Conservation (phyloP, 352 stramenopile genomes). For the Globisporangium alternatum region DNA sequence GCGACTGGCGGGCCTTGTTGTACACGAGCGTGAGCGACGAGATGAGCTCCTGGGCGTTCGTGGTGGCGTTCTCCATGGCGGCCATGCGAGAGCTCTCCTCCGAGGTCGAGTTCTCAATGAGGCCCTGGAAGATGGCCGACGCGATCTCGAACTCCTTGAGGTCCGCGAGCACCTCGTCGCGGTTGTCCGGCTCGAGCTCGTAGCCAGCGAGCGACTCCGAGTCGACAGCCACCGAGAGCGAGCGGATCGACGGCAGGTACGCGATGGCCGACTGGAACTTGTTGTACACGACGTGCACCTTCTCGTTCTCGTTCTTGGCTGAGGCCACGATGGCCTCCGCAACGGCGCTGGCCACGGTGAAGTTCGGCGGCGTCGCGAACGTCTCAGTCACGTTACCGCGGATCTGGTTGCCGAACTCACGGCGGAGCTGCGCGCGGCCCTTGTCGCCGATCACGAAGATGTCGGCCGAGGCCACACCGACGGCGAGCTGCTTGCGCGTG, state of each 20-base stretch:
- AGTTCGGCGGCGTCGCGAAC: constrained; percentile 84
- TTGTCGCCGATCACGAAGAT: constrained; percentile 97
- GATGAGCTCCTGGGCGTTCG: constrained; percentile 98
- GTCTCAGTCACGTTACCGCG: constrained; percentile 82
- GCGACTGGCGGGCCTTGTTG: constrained; percentile 92
- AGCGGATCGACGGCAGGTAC: constrained; percentile 93
- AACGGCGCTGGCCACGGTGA: constrained; percentile 90
- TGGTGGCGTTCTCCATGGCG: constrained; percentile 99
- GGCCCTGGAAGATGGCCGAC: constrained; percentile 91
- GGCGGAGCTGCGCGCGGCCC: constrained; percentile 91
- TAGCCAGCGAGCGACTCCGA: constrained; percentile 89
- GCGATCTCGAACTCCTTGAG: constrained; percentile 95
- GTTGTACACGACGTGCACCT: constrained; percentile 97
- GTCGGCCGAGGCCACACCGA: constrained; percentile 68
- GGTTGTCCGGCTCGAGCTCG: constrained; percentile 98
- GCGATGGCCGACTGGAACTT: constrained; percentile 95
- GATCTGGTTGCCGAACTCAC: constrained; percentile 69
- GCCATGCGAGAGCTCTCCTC: constrained; percentile 99
- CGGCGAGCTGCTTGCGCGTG: constrained; percentile 78
- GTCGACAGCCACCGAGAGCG: constrained; percentile 53
- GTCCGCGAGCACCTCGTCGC: constrained; percentile 95
- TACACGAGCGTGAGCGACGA: constrained; percentile 89
- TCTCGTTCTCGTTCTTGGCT: constrained; percentile 87
- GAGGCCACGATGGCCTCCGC: constrained; percentile 80
- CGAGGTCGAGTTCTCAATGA: constrained; percentile 97